These are phyloP conservation scores for Chlamydomonas reinhardtii DNA, from an alignment of 163 green algal genomes.

Conservation along the genomic window DNA sequence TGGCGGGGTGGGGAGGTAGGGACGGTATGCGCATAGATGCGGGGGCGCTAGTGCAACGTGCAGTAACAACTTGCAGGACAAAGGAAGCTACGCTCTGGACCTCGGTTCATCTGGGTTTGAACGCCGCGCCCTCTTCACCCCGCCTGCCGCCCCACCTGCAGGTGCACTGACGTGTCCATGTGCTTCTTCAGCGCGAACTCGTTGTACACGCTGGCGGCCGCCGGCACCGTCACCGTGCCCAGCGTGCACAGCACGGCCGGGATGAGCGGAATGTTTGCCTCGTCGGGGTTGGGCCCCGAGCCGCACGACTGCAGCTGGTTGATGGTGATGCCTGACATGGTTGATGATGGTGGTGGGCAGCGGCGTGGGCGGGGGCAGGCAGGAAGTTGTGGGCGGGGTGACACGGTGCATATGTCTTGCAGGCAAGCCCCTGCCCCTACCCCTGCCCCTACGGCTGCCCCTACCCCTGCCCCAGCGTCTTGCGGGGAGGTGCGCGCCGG, in stretches of 20 bases:
- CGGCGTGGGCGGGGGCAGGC: neutral
- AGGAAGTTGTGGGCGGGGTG: neutral
- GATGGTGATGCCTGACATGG: conserved; percentile 87
- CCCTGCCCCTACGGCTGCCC: too few species aligned
- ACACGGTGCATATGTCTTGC: too few species aligned
- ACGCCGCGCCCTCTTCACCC: neutral
- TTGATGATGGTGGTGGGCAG: neutral
- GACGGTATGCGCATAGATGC: too few species aligned
- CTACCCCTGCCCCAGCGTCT: too few species aligned
- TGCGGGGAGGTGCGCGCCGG: too few species aligned
- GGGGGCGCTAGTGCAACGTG: too few species aligned
- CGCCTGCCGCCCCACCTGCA: conserved; percentile 64
- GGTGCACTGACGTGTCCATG: conserved; percentile 95
- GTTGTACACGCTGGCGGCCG: conserved; percentile 78
- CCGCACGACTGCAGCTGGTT: conserved; percentile 93
- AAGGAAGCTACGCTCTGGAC: too few species aligned
- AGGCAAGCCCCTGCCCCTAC: too few species aligned
- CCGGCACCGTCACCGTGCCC: conserved; percentile 89
- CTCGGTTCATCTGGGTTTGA: too few species aligned
- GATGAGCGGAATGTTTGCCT: conserved; percentile 42
- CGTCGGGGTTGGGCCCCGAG: conserved; percentile 32
- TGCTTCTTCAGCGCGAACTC: conserved; percentile 75
- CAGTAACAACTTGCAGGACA: too few species aligned
- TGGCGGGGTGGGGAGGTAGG: neutral
- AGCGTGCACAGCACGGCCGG: conserved; percentile 78